Conservation (phyloP, 2,329 filamentous ascomycete genomes). For the Claviceps digitariae region DNA sequence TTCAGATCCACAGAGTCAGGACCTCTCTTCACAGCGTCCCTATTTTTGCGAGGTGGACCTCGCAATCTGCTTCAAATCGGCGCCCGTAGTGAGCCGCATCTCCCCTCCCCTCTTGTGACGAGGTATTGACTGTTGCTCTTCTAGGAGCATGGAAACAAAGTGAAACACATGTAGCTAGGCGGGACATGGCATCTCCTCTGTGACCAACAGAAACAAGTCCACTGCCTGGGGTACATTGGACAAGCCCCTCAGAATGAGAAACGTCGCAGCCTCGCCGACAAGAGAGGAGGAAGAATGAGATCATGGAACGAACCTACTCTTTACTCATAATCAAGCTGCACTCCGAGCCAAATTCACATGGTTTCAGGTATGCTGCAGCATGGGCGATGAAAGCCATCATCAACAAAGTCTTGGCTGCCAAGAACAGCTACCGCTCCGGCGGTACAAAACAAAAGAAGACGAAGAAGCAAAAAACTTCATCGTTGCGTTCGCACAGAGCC, state of each 20-base stretch:
- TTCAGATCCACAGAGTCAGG: slow-evolving; percentile 36
- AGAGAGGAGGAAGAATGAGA: slow-evolving; percentile 20
- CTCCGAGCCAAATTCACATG: background rate
- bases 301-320: slow-evolving; percentile 27
- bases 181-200: background rate
- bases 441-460: background rate
- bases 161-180: background rate
- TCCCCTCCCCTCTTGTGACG: slow-evolving; percentile 16
- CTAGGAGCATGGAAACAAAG: background rate
- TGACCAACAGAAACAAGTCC: background rate
- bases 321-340: slow-evolving; percentile 10
- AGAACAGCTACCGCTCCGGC: background rate
- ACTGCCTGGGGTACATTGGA: background rate
- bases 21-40: background rate
- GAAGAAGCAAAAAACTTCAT: background rate
- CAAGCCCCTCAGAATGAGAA: background rate
- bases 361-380: background rate
- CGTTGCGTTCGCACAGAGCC: slow-evolving; percentile 2
- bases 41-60: slow-evolving; percentile 34
- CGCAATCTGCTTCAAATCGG: slow-evolving; percentile 40
- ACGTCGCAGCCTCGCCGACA: background rate
- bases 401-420: background rate
- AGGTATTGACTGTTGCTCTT: slow-evolving; percentile 2
- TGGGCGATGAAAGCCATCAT: too few relatives aligned
- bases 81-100: slow-evolving; percentile 77